A percentile compares a stretch with the other conserved stretches of the same genome.
Conservation (phyloP, 306 rosid species). For the Vigna trinervia region DNA sequence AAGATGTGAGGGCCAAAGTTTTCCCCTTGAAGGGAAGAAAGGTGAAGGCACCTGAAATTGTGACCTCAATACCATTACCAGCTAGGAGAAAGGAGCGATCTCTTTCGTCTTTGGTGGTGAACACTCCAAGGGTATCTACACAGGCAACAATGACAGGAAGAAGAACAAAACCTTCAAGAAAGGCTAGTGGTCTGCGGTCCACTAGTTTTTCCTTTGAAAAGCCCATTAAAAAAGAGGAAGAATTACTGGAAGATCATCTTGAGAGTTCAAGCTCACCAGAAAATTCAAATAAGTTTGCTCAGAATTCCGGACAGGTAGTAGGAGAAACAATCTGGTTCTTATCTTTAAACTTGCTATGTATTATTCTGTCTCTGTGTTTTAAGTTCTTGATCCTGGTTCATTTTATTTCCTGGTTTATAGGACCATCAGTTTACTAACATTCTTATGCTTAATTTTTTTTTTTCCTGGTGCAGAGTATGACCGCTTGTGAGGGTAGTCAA, state of each 20-base stretch:
- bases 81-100: conserved; percentile 94
- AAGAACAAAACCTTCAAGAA: conserved; percentile 84
- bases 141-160: conserved; percentile 79
- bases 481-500: conserved; percentile 66
- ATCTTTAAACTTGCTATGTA: conserved; percentile 22
- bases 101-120: conserved; percentile 90
- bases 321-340: conserved; percentile 40
- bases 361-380: conserved; percentile 29
- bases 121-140: conserved; percentile 83
- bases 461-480: conserved; percentile 61
- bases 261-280: conserved; percentile 80
- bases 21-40: conserved; percentile 81
- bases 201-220: conserved; percentile 71
- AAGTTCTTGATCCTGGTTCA: not conserved
- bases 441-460: conserved; percentile 36
- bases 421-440: conserved; percentile 29
- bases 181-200: conserved; percentile 63
- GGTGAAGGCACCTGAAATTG: conserved; percentile 66
- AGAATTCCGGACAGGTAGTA: conserved; percentile 67
- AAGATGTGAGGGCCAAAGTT: conserved; percentile 85
- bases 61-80: conserved; percentile 61
- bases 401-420: conserved; percentile 23
- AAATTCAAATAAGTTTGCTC: conserved; percentile 60
- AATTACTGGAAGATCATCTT: conserved; percentile 54
- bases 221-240: conserved; percentile 66